Conservation (phyloP, 2,329 filamentous ascomycete species). For the Orbilia blumenaviensis region DNA sequence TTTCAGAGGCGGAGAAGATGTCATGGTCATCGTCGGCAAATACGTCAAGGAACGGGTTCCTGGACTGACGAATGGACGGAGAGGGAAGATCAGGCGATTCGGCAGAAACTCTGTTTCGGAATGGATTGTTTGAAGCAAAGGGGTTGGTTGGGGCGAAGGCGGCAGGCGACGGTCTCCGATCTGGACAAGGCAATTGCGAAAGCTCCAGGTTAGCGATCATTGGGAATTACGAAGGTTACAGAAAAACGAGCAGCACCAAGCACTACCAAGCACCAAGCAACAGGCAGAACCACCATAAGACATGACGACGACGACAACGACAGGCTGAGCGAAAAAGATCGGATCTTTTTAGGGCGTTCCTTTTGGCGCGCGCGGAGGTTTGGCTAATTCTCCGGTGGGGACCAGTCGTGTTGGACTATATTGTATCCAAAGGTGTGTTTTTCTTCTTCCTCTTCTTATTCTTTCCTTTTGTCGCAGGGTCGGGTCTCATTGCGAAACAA, state of each 20-base stretch:
- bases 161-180: slow-evolving; percentile 56
- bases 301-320: too few relatives aligned
- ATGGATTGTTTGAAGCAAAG: slow-evolving; percentile 59
- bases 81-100: slow-evolving; percentile 56
- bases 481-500: slow-evolving; percentile 37
- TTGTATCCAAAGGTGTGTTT: too few relatives aligned
- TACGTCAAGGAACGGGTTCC: slow-evolving; percentile 58
- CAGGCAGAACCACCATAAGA: too few relatives aligned
- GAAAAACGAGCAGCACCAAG: slow-evolving; percentile 28
- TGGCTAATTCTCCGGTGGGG: slow-evolving; percentile 7
- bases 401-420: too few relatives aligned
- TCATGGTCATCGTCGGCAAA: slow-evolving; percentile 58
- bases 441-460: too few relatives aligned
- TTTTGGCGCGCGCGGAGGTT: slow-evolving; percentile 27
- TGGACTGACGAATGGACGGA: slow-evolving; percentile 56
- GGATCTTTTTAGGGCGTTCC: too few relatives aligned
- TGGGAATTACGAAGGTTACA: slow-evolving; percentile 47
- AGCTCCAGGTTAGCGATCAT: slow-evolving; percentile 21
- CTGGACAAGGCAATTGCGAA: slow-evolving; percentile 48
- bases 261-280: too few relatives aligned
- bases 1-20: slow-evolving; percentile 53
- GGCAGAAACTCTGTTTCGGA: slow-evolving; percentile 57
- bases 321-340: too few relatives aligned
- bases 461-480: background rate
- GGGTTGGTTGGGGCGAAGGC: slow-evolving; percentile 54